Percentiles rank a stretch among this genome's conserved stretches.
Evolutionary conservation across 306 rosid species (phyloP).

Genomic region (Malus orientalis): DNA sequence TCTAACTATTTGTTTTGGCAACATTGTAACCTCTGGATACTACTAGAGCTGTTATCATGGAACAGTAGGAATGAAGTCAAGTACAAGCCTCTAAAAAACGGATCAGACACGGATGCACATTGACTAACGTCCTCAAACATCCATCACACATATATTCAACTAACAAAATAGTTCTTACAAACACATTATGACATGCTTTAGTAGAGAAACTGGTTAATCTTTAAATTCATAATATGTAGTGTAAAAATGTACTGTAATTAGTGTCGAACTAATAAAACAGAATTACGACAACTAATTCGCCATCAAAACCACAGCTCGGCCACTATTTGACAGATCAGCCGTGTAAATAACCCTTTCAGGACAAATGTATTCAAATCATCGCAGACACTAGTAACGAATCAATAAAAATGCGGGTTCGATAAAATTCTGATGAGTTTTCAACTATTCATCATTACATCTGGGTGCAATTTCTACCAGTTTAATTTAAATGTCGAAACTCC

Average conservation of each 20-base stretch:
- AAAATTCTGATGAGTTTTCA: neutral
- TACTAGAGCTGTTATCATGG: neutral
- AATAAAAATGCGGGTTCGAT: neutral
- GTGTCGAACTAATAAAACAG: neutral
- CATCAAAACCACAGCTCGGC: neutral
- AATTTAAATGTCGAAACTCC: neutral
- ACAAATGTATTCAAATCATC: neutral
- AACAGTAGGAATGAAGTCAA: neutral
- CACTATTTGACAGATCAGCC: neutral
- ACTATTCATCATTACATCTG: neutral
- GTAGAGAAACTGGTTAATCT: neutral
- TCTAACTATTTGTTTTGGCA: neutral
- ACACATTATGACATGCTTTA: neutral
- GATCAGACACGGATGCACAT: neutral
- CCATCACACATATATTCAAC: neutral
- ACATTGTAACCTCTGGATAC: neutral
- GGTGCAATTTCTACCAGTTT: neutral
- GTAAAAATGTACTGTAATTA: neutral
- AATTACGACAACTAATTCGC: neutral
- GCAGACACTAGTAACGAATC: neutral
- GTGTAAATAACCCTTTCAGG: neutral
- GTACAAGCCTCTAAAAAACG: neutral
- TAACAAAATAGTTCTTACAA: neutral
- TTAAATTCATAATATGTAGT: neutral
- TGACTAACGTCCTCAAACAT: neutral